Conservation (phyloP, 805 yeast genomes). For the Starmerella davenportii region DNA sequence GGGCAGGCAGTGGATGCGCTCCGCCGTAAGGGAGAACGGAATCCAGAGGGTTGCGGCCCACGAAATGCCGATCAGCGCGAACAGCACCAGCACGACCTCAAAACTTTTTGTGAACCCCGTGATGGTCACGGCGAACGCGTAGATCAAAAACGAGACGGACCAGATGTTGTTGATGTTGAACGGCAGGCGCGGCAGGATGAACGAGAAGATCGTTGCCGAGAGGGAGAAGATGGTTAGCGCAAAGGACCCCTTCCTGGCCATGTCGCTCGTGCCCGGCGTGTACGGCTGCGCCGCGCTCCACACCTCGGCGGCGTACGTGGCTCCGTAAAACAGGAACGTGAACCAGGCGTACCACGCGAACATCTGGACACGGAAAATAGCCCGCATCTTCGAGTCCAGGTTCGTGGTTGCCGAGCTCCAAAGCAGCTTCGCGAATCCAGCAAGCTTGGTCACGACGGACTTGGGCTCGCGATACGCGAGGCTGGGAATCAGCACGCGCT, state of each 20-base stretch:
- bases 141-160: conserved; percentile 34
- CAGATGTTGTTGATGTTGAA: conserved; percentile 24
- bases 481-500: conserved; percentile 32
- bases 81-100: conserved; percentile 29
- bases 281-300: conserved; percentile 22
- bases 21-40: conserved; percentile 44
- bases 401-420: conserved; percentile 7
- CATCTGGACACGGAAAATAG: conserved; percentile 39
- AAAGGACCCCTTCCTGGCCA: conserved; percentile 22
- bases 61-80: conserved; percentile 38
- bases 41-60: conserved; percentile 57
- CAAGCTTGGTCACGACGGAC: background rate
- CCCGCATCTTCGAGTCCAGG: conserved; percentile 34
- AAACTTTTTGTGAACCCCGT: conserved; percentile 32
- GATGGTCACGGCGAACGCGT: conserved; percentile 30
- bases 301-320: conserved; percentile 47
- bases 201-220: conserved; percentile 18
- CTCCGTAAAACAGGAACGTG: conserved; percentile 45
- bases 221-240: conserved; percentile 23
- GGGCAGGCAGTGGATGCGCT: conserved; percentile 22
- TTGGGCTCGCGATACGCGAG: conserved; percentile 15
- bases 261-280: conserved; percentile 15
- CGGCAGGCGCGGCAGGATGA: conserved; percentile 9
- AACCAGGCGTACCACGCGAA: conserved; percentile 56
- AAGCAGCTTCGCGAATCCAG: conserved; percentile 2